Percentiles rank a stretch among this genome's conserved stretches.
Evolutionary conservation across 352 stramenopile species (phyloP).

Genomic region (Globisporangium perplexum): DNA sequence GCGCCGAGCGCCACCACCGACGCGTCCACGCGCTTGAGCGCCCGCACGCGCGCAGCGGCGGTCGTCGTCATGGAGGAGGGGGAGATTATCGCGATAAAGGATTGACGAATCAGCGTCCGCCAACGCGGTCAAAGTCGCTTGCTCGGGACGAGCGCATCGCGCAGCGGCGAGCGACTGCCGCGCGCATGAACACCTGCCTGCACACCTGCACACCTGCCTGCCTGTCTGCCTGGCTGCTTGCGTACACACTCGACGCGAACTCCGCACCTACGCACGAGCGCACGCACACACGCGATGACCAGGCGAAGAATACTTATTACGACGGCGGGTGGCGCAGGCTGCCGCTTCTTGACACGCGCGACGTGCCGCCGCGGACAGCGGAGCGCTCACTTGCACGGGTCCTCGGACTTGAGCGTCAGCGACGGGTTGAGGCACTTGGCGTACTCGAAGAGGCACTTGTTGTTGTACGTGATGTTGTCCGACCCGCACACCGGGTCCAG

Average conservation of each 20-base stretch:
- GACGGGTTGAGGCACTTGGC: conserved; percentile 9
- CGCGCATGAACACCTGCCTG: too few relatives aligned
- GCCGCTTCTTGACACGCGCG: background rate
- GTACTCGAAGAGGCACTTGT: conserved; percentile 16
- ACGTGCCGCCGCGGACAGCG: background rate
- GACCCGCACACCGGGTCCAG: conserved; percentile 11
- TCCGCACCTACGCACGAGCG: background rate
- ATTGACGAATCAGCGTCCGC: background rate
- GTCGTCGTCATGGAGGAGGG: conserved; percentile 1
- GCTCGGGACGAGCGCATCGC: too few relatives aligned
- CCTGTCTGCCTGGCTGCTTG: too few relatives aligned
- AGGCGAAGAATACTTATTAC: background rate
- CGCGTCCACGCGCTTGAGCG: conserved; percentile 26
- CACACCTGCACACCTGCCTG: too few relatives aligned
- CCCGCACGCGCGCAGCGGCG: conserved; percentile 4
- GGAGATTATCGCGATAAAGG: background rate
- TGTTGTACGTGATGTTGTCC: conserved; percentile 16
- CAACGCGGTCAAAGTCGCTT: too few relatives aligned
- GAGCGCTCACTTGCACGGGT: background rate
- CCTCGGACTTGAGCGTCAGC: conserved; percentile 7
- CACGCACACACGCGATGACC: too few relatives aligned
- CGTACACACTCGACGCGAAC: too few relatives aligned
- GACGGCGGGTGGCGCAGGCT: background rate
- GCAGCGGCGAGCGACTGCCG: too few relatives aligned
- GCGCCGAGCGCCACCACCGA: conserved; percentile 41